Evolutionary conservation across 306 rosid species (phyloP), one percentile per base, ranked within the genome.

Genomic region (Citrullus amarus): DNA sequence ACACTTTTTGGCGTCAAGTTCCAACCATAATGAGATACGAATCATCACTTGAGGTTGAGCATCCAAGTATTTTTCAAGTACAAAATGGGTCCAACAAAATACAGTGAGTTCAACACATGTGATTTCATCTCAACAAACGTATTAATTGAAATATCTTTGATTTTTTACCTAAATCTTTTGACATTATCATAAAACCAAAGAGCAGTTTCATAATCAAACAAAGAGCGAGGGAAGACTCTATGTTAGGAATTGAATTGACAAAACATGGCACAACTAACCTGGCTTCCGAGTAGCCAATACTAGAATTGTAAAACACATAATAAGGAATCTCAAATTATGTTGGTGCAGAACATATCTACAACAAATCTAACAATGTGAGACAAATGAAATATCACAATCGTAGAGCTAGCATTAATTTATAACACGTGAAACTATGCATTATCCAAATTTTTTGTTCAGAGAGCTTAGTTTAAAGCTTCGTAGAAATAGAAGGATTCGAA

Each of bases 1-100:
- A 88, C 2, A 76, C 93, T 87, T 77, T 89, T 93, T 0, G 87
- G 61, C 0, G 9, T 78, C 0, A 93, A 91, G 63, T 87, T 89
- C 91, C 91, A 90, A 6, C 96, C 96, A 1, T 90, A 91, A 6
- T 89, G 91, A 25, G 28, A 25, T 25, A 25, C 28, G 28, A 25
- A 25, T 25, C 1, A 1, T 25, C 28, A 1, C 28, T 25, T 25
- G 1, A 25, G 28, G 28, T 0, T 25, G 28, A 25, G 28, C 28
- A 25, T 25, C 28, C 28, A 25, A 25, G 28, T 25, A 25, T 25
- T 25, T 25, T 25, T 25, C 28, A 25, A 25, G 2, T 59, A 17
- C 36, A 59, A 25, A 25, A 59, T 1, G 2, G 66, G 66, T 11
- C 66, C 66, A 11, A 59, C 38, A 2, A 9, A 12, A 28, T 59